Evolutionary conservation across 2,329 filamentous ascomycete species (phyloP).

Genomic region (Exophiala viscosa): DNA sequence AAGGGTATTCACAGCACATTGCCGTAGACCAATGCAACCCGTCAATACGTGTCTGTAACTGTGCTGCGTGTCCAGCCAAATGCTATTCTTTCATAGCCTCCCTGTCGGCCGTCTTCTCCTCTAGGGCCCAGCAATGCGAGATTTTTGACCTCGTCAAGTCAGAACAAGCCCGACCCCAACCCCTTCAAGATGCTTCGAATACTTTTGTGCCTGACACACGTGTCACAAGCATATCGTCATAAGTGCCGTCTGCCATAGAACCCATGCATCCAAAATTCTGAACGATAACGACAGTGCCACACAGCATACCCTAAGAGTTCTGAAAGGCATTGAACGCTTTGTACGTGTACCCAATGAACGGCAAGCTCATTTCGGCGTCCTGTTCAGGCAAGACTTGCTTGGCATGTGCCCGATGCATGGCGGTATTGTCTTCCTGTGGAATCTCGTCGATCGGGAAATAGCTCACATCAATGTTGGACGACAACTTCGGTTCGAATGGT

Average conservation of each 20-base stretch:
- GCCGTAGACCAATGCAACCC: conserved; percentile 17
- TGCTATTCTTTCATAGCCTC: neutral
- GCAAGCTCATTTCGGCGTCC: conserved; percentile 89
- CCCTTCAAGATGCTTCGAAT: conserved; percentile 4
- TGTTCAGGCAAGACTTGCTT: conserved; percentile 70
- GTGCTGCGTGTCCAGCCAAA: conserved; percentile 1
- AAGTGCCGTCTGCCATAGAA: conserved; percentile 6
- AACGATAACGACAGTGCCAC: neutral
- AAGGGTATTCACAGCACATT: conserved; percentile 13
- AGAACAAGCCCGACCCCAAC: neutral
- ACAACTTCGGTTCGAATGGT: conserved; percentile 90
- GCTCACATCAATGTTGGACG: conserved; percentile 90
- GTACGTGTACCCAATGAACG: conserved; percentile 95
- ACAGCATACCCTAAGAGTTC: conserved; percentile 23
- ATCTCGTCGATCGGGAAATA: conserved; percentile 99
- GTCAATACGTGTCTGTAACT: conserved; percentile 4
- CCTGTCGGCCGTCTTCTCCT: neutral
- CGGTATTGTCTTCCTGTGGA: conserved; percentile 90
- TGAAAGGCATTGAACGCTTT: conserved; percentile 82
- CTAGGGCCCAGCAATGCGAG: neutral
- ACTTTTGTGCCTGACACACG: conserved; percentile 5
- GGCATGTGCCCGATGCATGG: conserved; percentile 78
- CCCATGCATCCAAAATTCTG: neutral
- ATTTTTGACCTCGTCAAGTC: neutral
- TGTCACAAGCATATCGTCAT: conserved; percentile 12